Evolutionary conservation across 371 early-diverging fungal genomes (phyloP).

Genomic region (Gilbertella persicaria): DNA sequence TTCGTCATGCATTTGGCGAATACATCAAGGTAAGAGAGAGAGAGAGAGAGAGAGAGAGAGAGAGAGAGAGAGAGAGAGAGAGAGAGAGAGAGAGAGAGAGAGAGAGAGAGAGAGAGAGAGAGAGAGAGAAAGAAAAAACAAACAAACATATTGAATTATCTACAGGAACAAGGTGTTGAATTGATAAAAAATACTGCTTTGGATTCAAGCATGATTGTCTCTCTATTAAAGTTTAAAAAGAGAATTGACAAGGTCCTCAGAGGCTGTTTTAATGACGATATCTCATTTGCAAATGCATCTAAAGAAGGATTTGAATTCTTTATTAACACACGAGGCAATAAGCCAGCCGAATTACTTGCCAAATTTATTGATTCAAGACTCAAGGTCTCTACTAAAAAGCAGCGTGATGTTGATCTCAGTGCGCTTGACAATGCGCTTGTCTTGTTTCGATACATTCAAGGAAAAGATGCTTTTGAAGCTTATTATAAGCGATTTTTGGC

Average conservation of each 20-base stretch:
- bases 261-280: slow-evolving; percentile 63
- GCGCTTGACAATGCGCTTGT: slow-evolving; percentile 71
- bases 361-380: slow-evolving; percentile 73
- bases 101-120: no score
- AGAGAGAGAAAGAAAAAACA: no score
- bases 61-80: no score
- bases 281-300: slow-evolving; percentile 62
- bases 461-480: slow-evolving; percentile 95
- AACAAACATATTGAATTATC: no score
- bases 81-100: no score
- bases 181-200: slow-evolving; percentile 30
- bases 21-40: slow-evolving; percentile 32
- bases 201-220: slow-evolving; percentile 57
- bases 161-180: slow-evolving; percentile 13
- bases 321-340: slow-evolving; percentile 81
- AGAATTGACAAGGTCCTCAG: slow-evolving; percentile 66
- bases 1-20: slow-evolving; percentile 29
- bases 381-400: slow-evolving; percentile 23
- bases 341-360: slow-evolving; percentile 90
- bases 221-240: slow-evolving; percentile 68
- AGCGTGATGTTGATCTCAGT: slow-evolving; percentile 38
- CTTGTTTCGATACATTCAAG: slow-evolving; percentile 88
- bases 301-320: slow-evolving; percentile 88
- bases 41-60: background rate
- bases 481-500: slow-evolving; percentile 93